Base-by-base conservation (phyloP, 768 basidiomycete genomes). In the Leccinum truebloodii region DNA sequence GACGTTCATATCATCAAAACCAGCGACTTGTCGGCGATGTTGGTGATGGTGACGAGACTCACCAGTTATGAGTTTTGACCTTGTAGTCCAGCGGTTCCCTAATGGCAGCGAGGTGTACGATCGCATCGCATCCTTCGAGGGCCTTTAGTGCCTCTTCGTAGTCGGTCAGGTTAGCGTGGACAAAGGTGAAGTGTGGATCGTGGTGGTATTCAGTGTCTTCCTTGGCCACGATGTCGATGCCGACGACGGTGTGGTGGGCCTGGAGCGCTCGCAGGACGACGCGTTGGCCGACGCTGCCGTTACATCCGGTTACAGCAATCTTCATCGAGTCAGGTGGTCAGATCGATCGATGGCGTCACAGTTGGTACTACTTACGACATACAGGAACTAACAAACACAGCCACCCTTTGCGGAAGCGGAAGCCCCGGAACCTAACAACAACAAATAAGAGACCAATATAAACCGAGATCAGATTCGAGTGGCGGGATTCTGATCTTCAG, bases 21-120 rank as follows among this genome's bases (percentile, higher is more conserved):
- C 20, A 48, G 41, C 12, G 13, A n/a, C 26, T 26, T 5, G 28
- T 26, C 55, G 26, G 14, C 16, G 54, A 16, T 51, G 41, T 49
- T 30, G 34, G 22, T 22, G n/a, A 28, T 9, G 14, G 37, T 16
- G 37, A 37, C 6, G 37, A 37, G 37, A 63, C 78, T 59, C 64
- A 88, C 87, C 73, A 79, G 63, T 89, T 88, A 64, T 89, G 87
- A 4, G 82, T 76, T 9, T 72, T 65, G 12, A 81, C 83, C 65
- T 77, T 77, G 63, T 84, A 86, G 65, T 87, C 86, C n/a, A 68
- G 74, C 9, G 88, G 87, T 53, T 73, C 71, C 0, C 71, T 76
- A 52, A 69, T 63, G 48, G 41, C 75, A 6, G 87, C 87, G 28
- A 89, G 79, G 56, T 86, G 83, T 6, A 87, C 75, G 53, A 88